Evolutionary conservation across 192 early-diverging fungal species (phyloP).

Genomic region (Chytriomyces sp.): DNA sequence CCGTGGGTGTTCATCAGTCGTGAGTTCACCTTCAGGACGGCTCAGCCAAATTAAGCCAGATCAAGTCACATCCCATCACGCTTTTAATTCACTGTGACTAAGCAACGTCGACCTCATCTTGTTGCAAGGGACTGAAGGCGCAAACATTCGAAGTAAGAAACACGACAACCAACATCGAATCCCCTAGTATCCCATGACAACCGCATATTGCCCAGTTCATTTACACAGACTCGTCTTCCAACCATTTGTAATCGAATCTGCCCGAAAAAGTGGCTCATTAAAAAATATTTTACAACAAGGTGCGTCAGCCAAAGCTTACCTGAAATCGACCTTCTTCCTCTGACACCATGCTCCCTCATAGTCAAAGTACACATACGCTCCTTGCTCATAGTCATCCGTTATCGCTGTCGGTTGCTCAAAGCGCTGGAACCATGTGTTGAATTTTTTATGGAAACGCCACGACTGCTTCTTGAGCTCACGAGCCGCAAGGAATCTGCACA

Average conservation of each 20-base stretch:
- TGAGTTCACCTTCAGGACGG: too few relatives aligned
- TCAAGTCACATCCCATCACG: neutral
- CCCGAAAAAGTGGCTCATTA: neutral
- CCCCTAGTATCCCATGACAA: neutral
- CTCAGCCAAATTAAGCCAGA: neutral
- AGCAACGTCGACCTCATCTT: neutral
- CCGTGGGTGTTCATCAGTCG: too few relatives aligned
- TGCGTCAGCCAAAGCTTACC: conserved; percentile 42
- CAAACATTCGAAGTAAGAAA: too few relatives aligned
- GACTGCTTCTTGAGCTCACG: conserved; percentile 94
- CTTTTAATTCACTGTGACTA: neutral
- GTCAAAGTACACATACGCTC: conserved; percentile 99
- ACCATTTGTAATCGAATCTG: conserved; percentile 85
- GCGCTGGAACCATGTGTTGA: conserved; percentile 97
- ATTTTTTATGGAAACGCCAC: conserved; percentile 99
- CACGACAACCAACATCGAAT: neutral
- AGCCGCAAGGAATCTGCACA: conserved; percentile 80
- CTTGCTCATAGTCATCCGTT: conserved; percentile 96
- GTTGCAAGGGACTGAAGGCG: neutral
- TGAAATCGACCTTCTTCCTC: conserved; percentile 93
- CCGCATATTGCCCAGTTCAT: neutral
- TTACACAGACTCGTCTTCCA: conserved; percentile 67
- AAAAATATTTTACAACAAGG: neutral
- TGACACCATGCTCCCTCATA: conserved; percentile 97
- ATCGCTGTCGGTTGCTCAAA: conserved; percentile 95